Evolutionary conservation across 352 stramenopile genomes (phyloP).

Genomic region (Aphanomyces euteiches): DNA sequence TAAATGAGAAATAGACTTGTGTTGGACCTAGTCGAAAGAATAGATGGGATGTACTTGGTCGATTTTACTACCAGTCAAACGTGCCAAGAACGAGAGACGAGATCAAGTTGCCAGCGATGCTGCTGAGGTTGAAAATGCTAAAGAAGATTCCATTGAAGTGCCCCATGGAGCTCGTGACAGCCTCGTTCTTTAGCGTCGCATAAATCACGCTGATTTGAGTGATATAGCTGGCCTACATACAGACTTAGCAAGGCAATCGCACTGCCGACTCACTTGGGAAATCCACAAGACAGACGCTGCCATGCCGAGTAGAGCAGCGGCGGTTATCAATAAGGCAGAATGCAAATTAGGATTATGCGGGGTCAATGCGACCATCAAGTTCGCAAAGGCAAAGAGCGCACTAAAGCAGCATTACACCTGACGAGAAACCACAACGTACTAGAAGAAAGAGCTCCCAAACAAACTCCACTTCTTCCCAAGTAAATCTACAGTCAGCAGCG

Average conservation of each 20-base stretch:
- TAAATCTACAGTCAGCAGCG: neutral
- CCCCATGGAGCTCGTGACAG: constrained; percentile 23
- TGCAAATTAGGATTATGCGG: neutral
- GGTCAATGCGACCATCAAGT: constrained; percentile 8
- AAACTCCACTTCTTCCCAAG: constrained; percentile 21
- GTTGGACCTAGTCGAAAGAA: constrained; percentile 3
- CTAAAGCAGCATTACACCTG: neutral
- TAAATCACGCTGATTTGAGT: constrained; percentile 19
- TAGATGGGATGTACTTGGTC: neutral
- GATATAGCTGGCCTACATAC: constrained; percentile 18
- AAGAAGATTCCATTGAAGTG: constrained; percentile 27
- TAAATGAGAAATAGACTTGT: constrained; percentile 15
- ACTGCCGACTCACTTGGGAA: constrained; percentile 5
- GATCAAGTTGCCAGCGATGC: constrained; percentile 21
- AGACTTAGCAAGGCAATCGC: constrained; percentile 9
- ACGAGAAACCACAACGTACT: too few species aligned
- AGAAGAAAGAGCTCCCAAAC: constrained; percentile 8
- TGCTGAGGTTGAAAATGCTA: constrained; percentile 24
- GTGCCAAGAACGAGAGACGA: constrained; percentile 21
- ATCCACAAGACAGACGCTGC: constrained; percentile 24
- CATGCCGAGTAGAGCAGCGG: constrained; percentile 4
- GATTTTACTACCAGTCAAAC: constrained; percentile 1
- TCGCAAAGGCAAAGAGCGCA: constrained; percentile 23
- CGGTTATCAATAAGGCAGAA: neutral
- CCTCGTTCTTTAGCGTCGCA: constrained; percentile 11